Conservation (phyloP, 768 basidiomycete species). For the Calocera viscosa region DNA sequence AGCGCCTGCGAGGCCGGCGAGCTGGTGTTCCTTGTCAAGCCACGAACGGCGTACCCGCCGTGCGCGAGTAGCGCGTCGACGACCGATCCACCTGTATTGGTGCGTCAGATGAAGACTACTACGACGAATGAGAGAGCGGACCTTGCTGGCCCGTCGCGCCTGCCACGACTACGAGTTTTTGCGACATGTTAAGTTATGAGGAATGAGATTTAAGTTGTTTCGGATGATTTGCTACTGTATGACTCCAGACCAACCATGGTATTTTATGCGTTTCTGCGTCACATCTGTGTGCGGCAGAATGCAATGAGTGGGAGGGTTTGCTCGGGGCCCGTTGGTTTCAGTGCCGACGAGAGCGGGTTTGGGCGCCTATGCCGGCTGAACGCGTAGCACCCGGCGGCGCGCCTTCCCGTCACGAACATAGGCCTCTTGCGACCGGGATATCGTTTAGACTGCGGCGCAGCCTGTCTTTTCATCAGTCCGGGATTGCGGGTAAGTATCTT, state of each 20-base stretch:
- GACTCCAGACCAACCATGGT: not conserved
- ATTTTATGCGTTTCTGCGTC: not conserved
- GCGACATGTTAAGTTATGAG: not conserved
- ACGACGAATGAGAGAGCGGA: not conserved
- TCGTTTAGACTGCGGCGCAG: too few relatives aligned
- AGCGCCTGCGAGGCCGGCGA: conserved; percentile 11
- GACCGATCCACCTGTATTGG: conserved; percentile 16
- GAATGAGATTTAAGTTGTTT: not conserved
- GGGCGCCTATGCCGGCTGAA: too few relatives aligned
- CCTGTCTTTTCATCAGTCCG: too few relatives aligned
- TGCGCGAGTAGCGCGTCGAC: conserved; percentile 13
- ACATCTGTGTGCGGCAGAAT: too few relatives aligned
- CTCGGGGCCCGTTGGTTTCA: too few relatives aligned
- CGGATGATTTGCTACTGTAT: not conserved
- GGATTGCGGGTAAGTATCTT: too few relatives aligned
- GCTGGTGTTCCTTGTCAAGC: conserved; percentile 17
- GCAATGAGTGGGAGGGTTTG: too few relatives aligned
- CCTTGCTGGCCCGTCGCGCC: not conserved
- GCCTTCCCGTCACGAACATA: too few relatives aligned
- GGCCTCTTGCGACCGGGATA: too few relatives aligned
- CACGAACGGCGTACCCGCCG: conserved; percentile 19
- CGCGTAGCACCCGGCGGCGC: too few relatives aligned
- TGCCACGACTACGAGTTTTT: not conserved
- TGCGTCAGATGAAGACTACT: not conserved
- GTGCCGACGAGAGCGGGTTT: too few relatives aligned